Percentiles rank a stretch among this genome's conserved stretches.
phyloP scores from a whole-genome alignment of 192 early-diverging fungal genomes.

The Ramicandelaber brevisporus region DNA sequence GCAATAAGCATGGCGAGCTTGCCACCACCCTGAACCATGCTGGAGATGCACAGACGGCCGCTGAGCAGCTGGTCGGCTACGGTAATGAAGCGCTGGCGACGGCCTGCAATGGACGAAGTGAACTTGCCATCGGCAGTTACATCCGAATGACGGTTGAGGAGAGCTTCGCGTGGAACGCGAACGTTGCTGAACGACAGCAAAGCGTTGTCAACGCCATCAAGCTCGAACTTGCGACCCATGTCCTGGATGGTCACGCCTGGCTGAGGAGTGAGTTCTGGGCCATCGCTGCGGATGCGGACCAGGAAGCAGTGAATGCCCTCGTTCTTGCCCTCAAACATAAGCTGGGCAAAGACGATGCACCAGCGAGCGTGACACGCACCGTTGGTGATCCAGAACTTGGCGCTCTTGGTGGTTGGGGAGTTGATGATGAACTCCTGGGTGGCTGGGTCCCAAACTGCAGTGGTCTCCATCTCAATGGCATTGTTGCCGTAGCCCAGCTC shows the following conservation, averaged over 20 bases:
- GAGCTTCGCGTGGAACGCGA: constrained; percentile 30
- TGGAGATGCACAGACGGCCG: constrained; percentile 39
- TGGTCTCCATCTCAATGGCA: constrained; percentile 59
- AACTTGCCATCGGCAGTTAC: constrained; percentile 26
- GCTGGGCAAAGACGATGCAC: constrained; percentile 49
- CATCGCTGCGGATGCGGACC: constrained; percentile 45
- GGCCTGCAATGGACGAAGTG: constrained; percentile 19
- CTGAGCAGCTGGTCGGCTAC: constrained; percentile 53
- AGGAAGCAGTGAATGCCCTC: constrained; percentile 51
- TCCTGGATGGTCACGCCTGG: constrained; percentile 43
- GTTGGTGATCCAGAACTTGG: constrained; percentile 71
- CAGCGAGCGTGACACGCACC: constrained; percentile 38
- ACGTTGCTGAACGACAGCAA: constrained; percentile 25
- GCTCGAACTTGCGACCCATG: constrained; percentile 43
- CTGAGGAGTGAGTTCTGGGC: constrained; percentile 30
- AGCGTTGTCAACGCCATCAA: constrained; percentile 58
- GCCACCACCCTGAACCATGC: constrained; percentile 35
- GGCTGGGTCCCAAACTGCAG: constrained; percentile 22
- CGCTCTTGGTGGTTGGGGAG: constrained; percentile 36
- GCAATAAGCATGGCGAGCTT: constrained; percentile 36
- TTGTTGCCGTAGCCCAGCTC: constrained; percentile 64
- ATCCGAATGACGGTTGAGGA: constrained; percentile 42
- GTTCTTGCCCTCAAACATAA: constrained; percentile 33
- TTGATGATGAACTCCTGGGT: constrained; percentile 48
- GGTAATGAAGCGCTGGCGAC: constrained; percentile 44